Percentiles rank a stretch among this genome's conserved stretches.
These are phyloP conservation scores for Neopestalotiopsis sp. DNA, from an alignment of 2,329 filamentous ascomycete species.

Conservation along the genomic window DNA sequence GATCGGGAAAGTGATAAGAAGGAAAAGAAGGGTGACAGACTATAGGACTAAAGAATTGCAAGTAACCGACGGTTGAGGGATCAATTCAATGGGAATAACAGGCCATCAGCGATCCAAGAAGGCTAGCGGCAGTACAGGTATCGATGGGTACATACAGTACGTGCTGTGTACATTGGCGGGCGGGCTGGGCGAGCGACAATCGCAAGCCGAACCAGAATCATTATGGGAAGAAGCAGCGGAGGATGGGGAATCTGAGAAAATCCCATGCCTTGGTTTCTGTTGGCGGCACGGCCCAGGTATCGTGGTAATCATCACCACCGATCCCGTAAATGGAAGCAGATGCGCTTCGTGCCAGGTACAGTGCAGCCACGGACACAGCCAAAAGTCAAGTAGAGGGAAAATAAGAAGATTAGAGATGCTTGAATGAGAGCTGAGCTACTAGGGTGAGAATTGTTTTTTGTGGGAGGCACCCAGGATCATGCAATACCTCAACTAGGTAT, in stretches of 20 bases:
- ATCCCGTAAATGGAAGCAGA: too few species aligned
- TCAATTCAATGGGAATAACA: neutral
- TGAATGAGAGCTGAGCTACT: too few species aligned
- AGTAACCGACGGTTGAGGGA: neutral
- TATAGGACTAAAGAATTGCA: neutral
- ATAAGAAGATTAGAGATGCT: too few species aligned
- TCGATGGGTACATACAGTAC: neutral
- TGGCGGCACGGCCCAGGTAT: too few species aligned
- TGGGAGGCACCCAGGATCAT: too few species aligned
- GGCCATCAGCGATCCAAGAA: neutral
- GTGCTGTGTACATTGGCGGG: neutral
- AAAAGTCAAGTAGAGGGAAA: too few species aligned
- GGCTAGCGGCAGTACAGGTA: neutral
- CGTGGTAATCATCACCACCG: too few species aligned
- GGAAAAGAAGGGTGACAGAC: neutral
- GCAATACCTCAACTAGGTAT: neutral
- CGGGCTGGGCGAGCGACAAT: neutral
- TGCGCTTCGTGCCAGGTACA: neutral
- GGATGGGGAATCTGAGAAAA: neutral
- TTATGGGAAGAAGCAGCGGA: neutral
- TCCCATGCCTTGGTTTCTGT: neutral
- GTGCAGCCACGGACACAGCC: neutral
- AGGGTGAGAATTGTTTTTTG: too few species aligned
- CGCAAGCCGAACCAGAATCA: neutral
- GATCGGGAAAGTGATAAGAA: conserved; percentile 9